Evolutionary conservation across 116 monocot genomes (phyloP).

Genomic region (Zostera marina): DNA sequence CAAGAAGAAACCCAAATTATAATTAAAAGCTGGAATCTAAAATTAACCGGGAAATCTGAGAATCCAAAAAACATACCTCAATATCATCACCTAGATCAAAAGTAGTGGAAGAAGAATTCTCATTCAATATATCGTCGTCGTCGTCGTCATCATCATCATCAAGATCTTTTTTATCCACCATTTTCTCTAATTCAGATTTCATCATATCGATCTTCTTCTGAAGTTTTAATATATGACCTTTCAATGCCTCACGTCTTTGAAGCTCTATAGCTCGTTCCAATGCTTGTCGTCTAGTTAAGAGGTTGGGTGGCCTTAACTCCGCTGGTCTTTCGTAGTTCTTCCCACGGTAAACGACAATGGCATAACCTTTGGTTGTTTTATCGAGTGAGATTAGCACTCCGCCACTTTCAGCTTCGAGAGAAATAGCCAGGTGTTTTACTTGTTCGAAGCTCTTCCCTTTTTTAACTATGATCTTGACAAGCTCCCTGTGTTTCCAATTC

Average conservation of each 20-base stretch:
- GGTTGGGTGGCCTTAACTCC: slow-evolving; percentile 50
- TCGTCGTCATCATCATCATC: slow-evolving; percentile 9
- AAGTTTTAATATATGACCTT: slow-evolving; percentile 55
- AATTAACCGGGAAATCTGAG: background rate
- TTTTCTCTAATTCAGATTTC: slow-evolving; percentile 51
- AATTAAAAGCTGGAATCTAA: background rate
- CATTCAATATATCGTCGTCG: slow-evolving; percentile 9
- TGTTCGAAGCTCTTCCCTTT: slow-evolving; percentile 66
- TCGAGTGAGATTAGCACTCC: slow-evolving; percentile 85
- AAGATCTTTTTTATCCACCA: slow-evolving; percentile 18
- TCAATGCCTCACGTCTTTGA: slow-evolving; percentile 90
- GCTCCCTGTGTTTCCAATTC: slow-evolving; percentile 76
- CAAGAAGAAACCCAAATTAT: background rate
- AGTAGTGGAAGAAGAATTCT: slow-evolving; percentile 6
- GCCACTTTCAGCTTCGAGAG: slow-evolving; percentile 95
- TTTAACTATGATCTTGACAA: slow-evolving; percentile 73
- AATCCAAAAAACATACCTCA: slow-evolving; percentile 35
- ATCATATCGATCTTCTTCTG: slow-evolving; percentile 33
- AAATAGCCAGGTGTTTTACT: slow-evolving; percentile 86
- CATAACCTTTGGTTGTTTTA: slow-evolving; percentile 94
- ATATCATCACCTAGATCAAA: slow-evolving; percentile 25
- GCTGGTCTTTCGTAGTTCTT: slow-evolving; percentile 75
- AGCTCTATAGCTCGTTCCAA: slow-evolving; percentile 93
- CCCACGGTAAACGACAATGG: slow-evolving; percentile 83
- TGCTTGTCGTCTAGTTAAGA: slow-evolving; percentile 71